Conservation (phyloP, 2,329 filamentous ascomycete species). For the Furcasterigmium sp. region DNA sequence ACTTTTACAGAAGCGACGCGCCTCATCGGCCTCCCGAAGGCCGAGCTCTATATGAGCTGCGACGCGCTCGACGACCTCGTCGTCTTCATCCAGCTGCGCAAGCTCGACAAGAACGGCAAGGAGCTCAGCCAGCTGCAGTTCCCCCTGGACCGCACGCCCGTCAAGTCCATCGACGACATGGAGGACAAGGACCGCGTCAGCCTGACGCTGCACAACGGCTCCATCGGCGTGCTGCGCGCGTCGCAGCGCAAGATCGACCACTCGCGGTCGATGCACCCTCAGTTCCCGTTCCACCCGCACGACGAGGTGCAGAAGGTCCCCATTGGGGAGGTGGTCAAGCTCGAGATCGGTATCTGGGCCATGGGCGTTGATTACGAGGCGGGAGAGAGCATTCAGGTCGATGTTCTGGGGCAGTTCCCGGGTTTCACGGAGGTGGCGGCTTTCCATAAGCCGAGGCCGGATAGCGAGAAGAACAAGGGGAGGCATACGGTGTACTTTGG, state of each 20-base stretch:
- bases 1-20: slow-evolving; percentile 30
- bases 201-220: slow-evolving; percentile 33
- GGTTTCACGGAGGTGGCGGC: slow-evolving; percentile 29
- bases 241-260: slow-evolving; percentile 33
- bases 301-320: slow-evolving; percentile 31
- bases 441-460: slow-evolving; percentile 29
- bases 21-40: slow-evolving; percentile 40
- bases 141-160: slow-evolving; percentile 22
- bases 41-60: slow-evolving; percentile 37
- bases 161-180: slow-evolving; percentile 20
- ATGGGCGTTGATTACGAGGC: slow-evolving; percentile 39
- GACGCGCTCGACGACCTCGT: slow-evolving; percentile 35
- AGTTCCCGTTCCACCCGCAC: slow-evolving; percentile 31
- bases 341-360: slow-evolving; percentile 43
- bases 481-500: slow-evolving; percentile 30
- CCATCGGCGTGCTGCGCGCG: slow-evolving; percentile 36
- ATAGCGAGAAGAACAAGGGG: slow-evolving; percentile 33
- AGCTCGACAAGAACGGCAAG: slow-evolving; percentile 35
- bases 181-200: slow-evolving; percentile 28
- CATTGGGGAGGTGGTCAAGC: slow-evolving; percentile 32
- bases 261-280: slow-evolving; percentile 20
- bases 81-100: slow-evolving; percentile 37
- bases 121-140: slow-evolving; percentile 35
- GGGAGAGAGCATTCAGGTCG: slow-evolving; percentile 24
- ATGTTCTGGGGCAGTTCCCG: slow-evolving; percentile 24